Evolutionary conservation across 805 yeast species (phyloP).

Genomic region (Wickerhamomyces bovis): DNA sequence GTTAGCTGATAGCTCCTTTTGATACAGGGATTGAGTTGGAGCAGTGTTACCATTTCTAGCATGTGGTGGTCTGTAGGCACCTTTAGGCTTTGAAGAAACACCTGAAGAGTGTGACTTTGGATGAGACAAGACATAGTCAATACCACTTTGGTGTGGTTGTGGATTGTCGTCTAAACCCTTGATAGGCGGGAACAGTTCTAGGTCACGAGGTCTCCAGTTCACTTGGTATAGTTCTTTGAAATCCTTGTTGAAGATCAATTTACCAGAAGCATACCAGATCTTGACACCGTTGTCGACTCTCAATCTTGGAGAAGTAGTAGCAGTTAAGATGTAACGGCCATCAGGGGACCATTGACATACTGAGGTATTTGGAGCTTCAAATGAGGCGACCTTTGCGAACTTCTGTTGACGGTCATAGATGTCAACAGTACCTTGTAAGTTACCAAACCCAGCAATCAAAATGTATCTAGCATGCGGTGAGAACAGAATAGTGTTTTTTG

Average conservation of each 20-base stretch:
- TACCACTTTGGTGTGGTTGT: conserved; percentile 65
- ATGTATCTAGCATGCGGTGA: conserved; percentile 93
- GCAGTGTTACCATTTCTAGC: conserved; percentile 51
- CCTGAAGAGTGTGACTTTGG: conserved; percentile 28
- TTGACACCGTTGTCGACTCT: conserved; percentile 95
- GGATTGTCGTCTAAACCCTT: conserved; percentile 47
- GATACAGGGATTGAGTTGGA: conserved; percentile 44
- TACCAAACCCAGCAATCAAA: conserved; percentile 95
- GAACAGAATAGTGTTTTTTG: conserved; percentile 84
- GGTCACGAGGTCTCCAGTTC: conserved; percentile 68
- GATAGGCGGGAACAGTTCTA: conserved; percentile 28
- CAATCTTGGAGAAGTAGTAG: conserved; percentile 94
- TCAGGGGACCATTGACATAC: conserved; percentile 98
- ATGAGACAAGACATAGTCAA: conserved; percentile 39
- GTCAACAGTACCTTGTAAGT: conserved; percentile 94
- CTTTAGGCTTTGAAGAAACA: conserved; percentile 54
- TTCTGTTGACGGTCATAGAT: conserved; percentile 87
- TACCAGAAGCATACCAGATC: conserved; percentile 89
- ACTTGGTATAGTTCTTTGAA: conserved; percentile 76
- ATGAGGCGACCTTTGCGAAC: conserved; percentile 70
- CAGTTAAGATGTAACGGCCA: conserved; percentile 88
- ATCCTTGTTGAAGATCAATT: conserved; percentile 70
- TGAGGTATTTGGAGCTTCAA: conserved; percentile 93
- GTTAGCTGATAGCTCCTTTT: conserved; percentile 41
- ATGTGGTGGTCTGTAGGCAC: conserved; percentile 97